Conservation (phyloP, 768 basidiomycete species). For the Fibroporia radiculosa region DNA sequence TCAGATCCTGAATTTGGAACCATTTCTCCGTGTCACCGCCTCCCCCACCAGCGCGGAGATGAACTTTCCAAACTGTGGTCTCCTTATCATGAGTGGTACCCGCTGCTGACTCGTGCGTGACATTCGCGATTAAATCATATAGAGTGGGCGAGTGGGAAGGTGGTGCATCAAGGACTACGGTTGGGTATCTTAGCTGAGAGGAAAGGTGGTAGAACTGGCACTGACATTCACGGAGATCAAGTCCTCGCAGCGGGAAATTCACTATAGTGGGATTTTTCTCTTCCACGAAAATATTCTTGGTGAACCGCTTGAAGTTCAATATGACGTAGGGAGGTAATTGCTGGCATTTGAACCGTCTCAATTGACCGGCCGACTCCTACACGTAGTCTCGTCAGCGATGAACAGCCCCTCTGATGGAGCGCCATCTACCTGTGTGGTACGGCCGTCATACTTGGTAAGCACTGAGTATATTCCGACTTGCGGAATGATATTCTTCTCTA, state of each 20-base stretch:
- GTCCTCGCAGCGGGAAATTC: conserved; percentile 89
- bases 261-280: conserved; percentile 99
- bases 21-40: conserved; percentile 85
- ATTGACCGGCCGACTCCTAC: conserved; percentile 77
- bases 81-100: conserved; percentile 94
- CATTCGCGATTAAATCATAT: conserved; percentile 94
- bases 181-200: neutral
- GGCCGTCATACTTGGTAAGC: conserved; percentile 90
- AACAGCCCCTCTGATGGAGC: conserved; percentile 3
- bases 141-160: conserved; percentile 51
- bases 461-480: conserved; percentile 91
- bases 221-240: conserved; percentile 91
- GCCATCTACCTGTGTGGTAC: conserved; percentile 68
- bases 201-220: conserved; percentile 18
- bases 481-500: conserved; percentile 98
- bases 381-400: conserved; percentile 6
- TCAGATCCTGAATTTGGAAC: conserved; percentile 94
- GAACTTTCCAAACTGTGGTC: conserved; percentile 88
- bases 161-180: conserved; percentile 70
- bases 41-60: conserved; percentile 68
- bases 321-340: conserved; percentile 88
- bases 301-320: conserved; percentile 93
- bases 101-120: conserved; percentile 90
- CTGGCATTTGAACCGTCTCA: conserved; percentile 88
- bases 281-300: conserved; percentile 93